Conservation (phyloP, 768 basidiomycete species). For the Suillus discolor region DNA sequence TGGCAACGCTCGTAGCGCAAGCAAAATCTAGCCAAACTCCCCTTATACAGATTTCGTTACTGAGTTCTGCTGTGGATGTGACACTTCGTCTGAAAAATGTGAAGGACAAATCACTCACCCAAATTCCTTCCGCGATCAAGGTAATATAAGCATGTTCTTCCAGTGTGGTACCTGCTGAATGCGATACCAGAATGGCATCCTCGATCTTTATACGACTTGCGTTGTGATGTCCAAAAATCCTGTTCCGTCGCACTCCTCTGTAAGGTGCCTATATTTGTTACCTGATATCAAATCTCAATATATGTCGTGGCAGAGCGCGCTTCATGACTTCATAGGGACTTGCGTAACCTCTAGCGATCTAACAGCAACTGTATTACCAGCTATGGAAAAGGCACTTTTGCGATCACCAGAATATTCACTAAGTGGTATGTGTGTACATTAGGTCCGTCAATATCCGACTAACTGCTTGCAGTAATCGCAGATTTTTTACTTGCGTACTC, state of each 20-base stretch:
- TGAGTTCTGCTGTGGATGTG: constrained; percentile 75
- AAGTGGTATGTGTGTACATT: constrained; percentile 44
- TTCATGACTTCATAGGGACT: constrained; percentile 61
- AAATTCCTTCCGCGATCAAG: constrained; percentile 50
- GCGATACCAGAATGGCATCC: constrained; percentile 50
- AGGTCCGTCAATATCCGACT: not conserved
- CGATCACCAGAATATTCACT: constrained; percentile 83
- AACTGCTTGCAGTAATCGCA: constrained; percentile 45
- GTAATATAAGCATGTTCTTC: constrained; percentile 26
- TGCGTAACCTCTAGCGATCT: constrained; percentile 57
- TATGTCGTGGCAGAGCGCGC: constrained; percentile 41
- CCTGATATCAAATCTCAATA: constrained; percentile 16
- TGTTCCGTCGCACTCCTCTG: constrained; percentile 61
- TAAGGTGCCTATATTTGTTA: constrained; percentile 33
- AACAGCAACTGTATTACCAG: constrained; percentile 57
- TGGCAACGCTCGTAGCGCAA: constrained; percentile 53
- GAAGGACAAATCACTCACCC: constrained; percentile 43
- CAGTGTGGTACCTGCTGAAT: constrained; percentile 3
- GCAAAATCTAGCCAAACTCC: constrained; percentile 52
- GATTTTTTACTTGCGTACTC: constrained; percentile 60
- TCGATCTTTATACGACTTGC: constrained; percentile 57
- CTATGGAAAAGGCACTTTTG: constrained; percentile 77
- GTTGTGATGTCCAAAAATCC: constrained; percentile 70
- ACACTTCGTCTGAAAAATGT: constrained; percentile 63
- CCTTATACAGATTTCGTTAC: constrained; percentile 47